Evolutionary conservation across 225 moss, liverwort and hornwort species (phyloP).

Genomic region (Takakia lepidozioides): DNA sequence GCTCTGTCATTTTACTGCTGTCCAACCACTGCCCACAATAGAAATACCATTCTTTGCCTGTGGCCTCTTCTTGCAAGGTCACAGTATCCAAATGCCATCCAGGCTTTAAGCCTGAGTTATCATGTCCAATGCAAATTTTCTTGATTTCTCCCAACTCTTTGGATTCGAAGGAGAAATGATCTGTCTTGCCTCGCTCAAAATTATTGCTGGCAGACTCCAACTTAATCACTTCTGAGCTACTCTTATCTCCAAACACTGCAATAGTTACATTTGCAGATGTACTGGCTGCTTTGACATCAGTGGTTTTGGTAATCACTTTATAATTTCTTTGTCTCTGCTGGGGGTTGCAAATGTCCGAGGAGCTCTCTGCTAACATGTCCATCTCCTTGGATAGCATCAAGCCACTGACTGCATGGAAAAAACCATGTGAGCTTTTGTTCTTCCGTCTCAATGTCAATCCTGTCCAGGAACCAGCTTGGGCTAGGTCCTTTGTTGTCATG

Average conservation of each 20-base stretch:
- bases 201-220: neutral
- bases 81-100: slow-evolving; percentile 1
- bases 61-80: neutral
- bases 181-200: neutral
- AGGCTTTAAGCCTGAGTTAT: neutral
- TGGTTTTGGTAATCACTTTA: slow-evolving; percentile 1
- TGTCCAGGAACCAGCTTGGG: slow-evolving; percentile 2
- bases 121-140: neutral
- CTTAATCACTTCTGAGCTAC: slow-evolving; percentile 2
- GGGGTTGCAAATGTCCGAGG: neutral
- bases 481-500: neutral
- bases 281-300: neutral
- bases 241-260: neutral
- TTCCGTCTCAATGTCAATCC: neutral
- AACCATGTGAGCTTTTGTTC: neutral
- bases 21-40: slow-evolving; percentile 1
- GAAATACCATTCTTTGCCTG: neutral
- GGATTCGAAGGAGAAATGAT: neutral
- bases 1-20: neutral
- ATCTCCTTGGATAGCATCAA: neutral
- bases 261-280: neutral
- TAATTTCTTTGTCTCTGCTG: neutral
- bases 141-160: slow-evolving; percentile 1
- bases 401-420: slow-evolving; percentile 1
- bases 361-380: neutral